These are phyloP conservation scores for Lepidium aucheri DNA, from an alignment of 345 rosid genomes.

Conservation along the genomic window DNA sequence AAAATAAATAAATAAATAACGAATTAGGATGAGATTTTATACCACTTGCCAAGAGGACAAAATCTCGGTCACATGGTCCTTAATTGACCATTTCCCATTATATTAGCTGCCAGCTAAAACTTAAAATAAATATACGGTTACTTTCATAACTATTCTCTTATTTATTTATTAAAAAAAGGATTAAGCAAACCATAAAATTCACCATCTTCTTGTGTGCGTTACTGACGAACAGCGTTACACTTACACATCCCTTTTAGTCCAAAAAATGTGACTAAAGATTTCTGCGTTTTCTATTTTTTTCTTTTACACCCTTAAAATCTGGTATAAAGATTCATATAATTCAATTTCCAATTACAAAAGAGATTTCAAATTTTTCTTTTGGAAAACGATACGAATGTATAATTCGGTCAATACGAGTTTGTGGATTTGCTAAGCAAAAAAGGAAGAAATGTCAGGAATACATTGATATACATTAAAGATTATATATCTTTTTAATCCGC, in stretches of 20 bases:
- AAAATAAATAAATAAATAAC: not conserved
- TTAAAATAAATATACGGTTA: not conserved
- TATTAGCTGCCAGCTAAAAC: conserved; percentile 5
- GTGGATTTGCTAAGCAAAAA: too few relatives aligned
- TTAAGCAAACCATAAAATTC: not conserved
- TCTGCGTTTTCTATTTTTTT: not conserved
- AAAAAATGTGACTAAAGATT: conserved; percentile 18
- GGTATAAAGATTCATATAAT: not conserved
- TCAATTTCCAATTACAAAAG: not conserved
- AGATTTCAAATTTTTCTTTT: not conserved
- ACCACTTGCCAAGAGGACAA: conserved; percentile 14
- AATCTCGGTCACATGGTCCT: conserved; percentile 13
- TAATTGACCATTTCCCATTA: conserved; percentile 14
- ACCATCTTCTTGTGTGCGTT: conserved; percentile 16
- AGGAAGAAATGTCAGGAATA: too few relatives aligned
- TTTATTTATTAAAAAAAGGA: not conserved
- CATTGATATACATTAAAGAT: not conserved
- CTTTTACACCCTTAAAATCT: not conserved
- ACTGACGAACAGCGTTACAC: conserved; percentile 16
- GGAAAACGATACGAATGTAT: not conserved
- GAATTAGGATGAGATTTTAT: not conserved
- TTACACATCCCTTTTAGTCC: conserved; percentile 6
- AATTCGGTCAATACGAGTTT: too few relatives aligned
- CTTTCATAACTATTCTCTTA: not conserved
- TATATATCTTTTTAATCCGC: not conserved